Evolutionary conservation across 352 stramenopile species (phyloP).

Genomic region (Phytophthora pluvialis): DNA sequence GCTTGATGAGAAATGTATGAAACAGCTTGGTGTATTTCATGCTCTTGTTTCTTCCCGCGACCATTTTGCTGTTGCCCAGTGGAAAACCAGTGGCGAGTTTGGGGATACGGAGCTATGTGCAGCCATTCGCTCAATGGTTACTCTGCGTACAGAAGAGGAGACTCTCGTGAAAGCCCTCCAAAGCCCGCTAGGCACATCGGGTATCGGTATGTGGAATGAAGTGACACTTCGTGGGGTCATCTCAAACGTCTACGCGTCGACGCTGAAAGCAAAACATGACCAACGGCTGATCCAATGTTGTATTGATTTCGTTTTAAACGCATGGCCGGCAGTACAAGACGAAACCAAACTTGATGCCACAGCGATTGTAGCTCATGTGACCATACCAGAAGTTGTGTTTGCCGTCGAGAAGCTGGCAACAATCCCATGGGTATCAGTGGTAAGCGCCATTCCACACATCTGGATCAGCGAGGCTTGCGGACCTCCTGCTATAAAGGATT

Average conservation of each 20-base stretch:
- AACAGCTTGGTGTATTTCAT: constrained; percentile 33
- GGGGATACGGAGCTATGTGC: constrained; percentile 24
- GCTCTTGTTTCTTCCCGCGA: constrained; percentile 30
- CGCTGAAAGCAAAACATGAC: constrained; percentile 27
- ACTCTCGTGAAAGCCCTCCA: neutral
- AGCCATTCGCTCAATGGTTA: constrained; percentile 15
- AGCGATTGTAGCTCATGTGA: constrained; percentile 6
- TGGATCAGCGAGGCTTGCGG: constrained; percentile 28
- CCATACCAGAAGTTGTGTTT: constrained; percentile 32
- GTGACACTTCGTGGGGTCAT: constrained; percentile 28
- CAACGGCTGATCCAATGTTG: constrained; percentile 36
- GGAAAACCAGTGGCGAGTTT: constrained; percentile 33
- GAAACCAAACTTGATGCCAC: neutral
- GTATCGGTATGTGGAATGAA: constrained; percentile 14
- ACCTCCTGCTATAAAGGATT: constrained; percentile 12
- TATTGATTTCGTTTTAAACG: constrained; percentile 28
- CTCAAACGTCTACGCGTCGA: constrained; percentile 39
- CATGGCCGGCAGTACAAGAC: constrained; percentile 16
- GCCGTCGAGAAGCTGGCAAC: constrained; percentile 22
- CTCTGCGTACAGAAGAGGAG: constrained; percentile 10
- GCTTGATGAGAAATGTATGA: constrained; percentile 18
- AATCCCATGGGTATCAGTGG: constrained; percentile 28
- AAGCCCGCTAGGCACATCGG: neutral
- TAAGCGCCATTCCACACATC: constrained; percentile 11
- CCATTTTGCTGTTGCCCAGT: constrained; percentile 33